Conservation (phyloP, 1,284 basidiomycete genomes). For the Ustilago cynodontis region DNA sequence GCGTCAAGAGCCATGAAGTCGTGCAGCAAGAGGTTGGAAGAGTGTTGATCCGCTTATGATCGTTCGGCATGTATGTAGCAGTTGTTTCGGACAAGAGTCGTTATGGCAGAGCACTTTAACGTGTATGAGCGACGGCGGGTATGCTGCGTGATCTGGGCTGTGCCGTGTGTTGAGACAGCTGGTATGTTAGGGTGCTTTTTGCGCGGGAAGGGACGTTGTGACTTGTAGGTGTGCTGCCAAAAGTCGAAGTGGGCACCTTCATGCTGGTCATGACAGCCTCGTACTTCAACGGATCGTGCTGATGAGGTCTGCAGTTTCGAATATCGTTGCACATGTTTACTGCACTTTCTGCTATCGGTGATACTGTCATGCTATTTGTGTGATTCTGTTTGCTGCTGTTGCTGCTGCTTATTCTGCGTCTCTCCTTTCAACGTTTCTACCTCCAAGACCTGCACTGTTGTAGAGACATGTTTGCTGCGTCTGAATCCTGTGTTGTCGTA, state of each 20-base stretch:
- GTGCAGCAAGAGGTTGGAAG: too few relatives aligned
- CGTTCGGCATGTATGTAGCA: too few relatives aligned
- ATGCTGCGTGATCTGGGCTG: too few relatives aligned
- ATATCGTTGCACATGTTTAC: neutral
- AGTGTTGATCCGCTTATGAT: too few relatives aligned
- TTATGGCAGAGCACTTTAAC: too few relatives aligned
- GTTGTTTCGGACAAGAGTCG: too few relatives aligned
- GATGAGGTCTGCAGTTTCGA: neutral
- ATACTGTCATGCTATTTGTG: neutral
- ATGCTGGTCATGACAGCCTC: neutral
- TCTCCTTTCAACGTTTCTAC: neutral
- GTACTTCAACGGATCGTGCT: neutral
- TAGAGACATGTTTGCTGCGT: constrained; percentile 5
- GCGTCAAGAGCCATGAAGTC: too few relatives aligned
- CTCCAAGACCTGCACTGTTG: constrained; percentile 9
- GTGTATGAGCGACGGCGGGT: too few relatives aligned
- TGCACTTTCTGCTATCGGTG: neutral
- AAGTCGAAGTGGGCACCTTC: neutral
- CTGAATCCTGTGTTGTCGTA: constrained; percentile 1
- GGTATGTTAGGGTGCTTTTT: neutral
- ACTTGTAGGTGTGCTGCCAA: neutral
- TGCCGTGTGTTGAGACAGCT: too few relatives aligned
- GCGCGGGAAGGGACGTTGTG: neutral
- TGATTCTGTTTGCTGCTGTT: neutral
- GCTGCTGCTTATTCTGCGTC: neutral